Conservation (phyloP, 139 green algal species). For the Chlamydomonas sphaeroides region DNA sequence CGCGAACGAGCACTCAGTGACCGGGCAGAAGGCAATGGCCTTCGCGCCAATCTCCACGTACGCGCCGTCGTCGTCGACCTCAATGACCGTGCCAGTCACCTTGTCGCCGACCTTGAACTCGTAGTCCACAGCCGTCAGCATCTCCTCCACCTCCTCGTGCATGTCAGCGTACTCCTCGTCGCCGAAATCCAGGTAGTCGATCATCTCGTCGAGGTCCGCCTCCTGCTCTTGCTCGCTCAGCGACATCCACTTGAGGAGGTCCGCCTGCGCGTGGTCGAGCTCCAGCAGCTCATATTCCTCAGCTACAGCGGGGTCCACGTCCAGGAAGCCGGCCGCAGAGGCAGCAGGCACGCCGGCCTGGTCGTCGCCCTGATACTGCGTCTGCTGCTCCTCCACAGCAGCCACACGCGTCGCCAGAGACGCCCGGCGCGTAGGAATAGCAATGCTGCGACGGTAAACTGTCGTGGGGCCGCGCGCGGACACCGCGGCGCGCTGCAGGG, state of each 20-base stretch:
- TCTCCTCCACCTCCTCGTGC: conserved; percentile 62
- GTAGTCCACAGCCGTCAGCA: conserved; percentile 63
- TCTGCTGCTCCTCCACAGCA: conserved; percentile 56
- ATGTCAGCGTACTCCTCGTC: conserved; percentile 60
- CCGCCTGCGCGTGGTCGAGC: conserved; percentile 63
- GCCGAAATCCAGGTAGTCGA: conserved; percentile 64
- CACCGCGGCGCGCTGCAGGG: conserved; percentile 1
- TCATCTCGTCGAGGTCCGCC: conserved; percentile 65
- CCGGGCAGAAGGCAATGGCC: conserved; percentile 83
- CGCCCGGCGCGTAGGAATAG: conserved; percentile 7
- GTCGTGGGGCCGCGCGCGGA: neutral
- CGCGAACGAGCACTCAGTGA: conserved; percentile 79
- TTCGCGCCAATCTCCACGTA: conserved; percentile 97
- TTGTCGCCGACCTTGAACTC: conserved; percentile 72
- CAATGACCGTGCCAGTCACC: conserved; percentile 79
- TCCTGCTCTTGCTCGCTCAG: conserved; percentile 53
- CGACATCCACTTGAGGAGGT: conserved; percentile 68
- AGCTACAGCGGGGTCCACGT: conserved; percentile 27
- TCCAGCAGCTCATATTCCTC: conserved; percentile 56
- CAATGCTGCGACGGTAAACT: conserved; percentile 15
- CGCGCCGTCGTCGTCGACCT: conserved; percentile 86
- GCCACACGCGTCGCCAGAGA: conserved; percentile 44
- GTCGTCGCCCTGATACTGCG: conserved; percentile 44
- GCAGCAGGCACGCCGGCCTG: conserved; percentile 22
- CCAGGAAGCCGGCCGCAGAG: neutral